Percentiles rank a stretch among this genome's conserved stretches.
Evolutionary conservation across 306 rosid species (phyloP).

Genomic region (Quercus alba): DNA sequence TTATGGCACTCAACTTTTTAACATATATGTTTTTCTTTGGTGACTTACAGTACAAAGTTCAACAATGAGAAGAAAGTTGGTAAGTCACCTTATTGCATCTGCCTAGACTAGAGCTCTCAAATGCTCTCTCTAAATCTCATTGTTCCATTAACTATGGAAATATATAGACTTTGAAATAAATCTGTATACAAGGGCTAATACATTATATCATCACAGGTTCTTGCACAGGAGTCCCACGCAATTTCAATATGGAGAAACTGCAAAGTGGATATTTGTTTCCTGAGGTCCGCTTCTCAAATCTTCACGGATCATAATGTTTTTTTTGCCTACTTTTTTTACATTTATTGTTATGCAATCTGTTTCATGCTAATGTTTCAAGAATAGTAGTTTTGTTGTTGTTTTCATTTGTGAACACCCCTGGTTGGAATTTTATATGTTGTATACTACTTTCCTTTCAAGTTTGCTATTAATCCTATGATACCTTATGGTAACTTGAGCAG

Average conservation of each 20-base stretch:
- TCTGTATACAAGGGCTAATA: too few relatives aligned
- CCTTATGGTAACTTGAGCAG: conserved; percentile 16
- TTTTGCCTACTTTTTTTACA: neutral
- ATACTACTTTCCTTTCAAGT: neutral
- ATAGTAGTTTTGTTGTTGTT: neutral
- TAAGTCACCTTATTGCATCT: conserved; percentile 7
- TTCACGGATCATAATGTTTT: neutral
- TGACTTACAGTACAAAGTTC: conserved; percentile 29
- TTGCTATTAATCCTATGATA: neutral
- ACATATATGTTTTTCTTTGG: neutral
- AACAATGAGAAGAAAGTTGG: conserved; percentile 25
- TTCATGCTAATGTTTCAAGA: neutral
- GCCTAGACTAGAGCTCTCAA: neutral
- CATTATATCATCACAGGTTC: conserved; percentile 21
- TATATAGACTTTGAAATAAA: too few relatives aligned
- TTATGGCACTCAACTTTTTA: neutral
- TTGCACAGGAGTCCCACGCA: conserved; percentile 46
- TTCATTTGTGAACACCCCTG: neutral
- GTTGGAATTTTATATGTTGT: neutral
- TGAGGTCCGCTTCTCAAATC: conserved; percentile 37
- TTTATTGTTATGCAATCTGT: neutral
- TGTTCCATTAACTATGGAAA: too few relatives aligned
- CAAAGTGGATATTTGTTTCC: conserved; percentile 57
- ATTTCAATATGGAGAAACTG: conserved; percentile 59
- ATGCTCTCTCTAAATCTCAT: neutral